Conservation (phyloP, 176 grass and related monocot species). For the Pontederia paniculata region DNA sequence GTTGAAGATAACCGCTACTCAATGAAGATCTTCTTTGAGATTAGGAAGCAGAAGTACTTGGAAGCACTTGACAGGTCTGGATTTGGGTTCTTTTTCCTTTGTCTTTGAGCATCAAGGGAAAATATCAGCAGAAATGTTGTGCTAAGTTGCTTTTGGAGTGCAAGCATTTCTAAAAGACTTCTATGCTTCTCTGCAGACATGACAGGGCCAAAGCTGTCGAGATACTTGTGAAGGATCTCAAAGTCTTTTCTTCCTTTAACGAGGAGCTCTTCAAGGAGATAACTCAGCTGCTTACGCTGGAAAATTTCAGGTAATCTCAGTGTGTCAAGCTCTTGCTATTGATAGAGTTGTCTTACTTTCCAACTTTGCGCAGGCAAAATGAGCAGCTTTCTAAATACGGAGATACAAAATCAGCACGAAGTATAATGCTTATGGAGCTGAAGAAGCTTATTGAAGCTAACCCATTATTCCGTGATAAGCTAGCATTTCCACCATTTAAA, state of each 20-base stretch:
- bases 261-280: conserved; percentile 98
- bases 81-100: neutral
- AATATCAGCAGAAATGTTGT: too few species aligned
- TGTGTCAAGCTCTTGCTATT: neutral
- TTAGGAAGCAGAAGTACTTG: conserved; percentile 94
- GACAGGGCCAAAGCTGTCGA: conserved; percentile 87
- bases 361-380: conserved; percentile 58
- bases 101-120: too few species aligned
- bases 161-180: conserved; percentile 7
- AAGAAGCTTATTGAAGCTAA: conserved; percentile 92
- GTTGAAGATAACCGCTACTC: conserved; percentile 97
- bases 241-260: conserved; percentile 91
- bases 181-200: conserved; percentile 38
- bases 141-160: neutral
- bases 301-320: conserved; percentile 75
- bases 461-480: conserved; percentile 85
- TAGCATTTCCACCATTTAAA: conserved; percentile 88
- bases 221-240: conserved; percentile 92
- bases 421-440: conserved; percentile 95
- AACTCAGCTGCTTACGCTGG: conserved; percentile 79
- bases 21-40: conserved; percentile 99
- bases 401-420: conserved; percentile 86
- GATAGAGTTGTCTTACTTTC: conserved; percentile 3
- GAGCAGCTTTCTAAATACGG: conserved; percentile 94
- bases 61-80: conserved; percentile 80